Evolutionary conservation across 2,329 filamentous ascomycete species (phyloP).

Genomic region (Acrodontium crateriforme): DNA sequence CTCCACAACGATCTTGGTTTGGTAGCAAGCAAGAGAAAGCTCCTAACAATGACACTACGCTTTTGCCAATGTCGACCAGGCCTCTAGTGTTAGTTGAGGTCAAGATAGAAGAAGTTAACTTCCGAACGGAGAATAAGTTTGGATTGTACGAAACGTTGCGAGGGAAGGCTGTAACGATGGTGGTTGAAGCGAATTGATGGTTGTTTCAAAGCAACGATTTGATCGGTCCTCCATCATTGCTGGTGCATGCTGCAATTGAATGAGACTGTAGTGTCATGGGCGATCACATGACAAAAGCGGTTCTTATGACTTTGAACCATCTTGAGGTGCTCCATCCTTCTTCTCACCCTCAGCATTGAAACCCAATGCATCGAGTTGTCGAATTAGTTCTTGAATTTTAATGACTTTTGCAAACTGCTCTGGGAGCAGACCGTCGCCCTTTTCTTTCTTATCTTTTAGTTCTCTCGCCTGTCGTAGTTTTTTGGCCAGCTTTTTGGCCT

Average conservation of each 20-base stretch:
- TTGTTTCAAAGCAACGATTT: neutral
- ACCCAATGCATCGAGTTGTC: conserved; percentile 72
- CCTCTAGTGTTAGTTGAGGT: conserved; percentile 17
- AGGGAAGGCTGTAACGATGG: conserved; percentile 12
- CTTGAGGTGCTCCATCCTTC: conserved; percentile 4
- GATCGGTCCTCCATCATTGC: no score
- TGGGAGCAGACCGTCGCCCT: conserved; percentile 67
- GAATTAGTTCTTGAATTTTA: conserved; percentile 85
- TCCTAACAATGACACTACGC: conserved; percentile 1
- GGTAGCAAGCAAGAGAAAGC: conserved; percentile 11
- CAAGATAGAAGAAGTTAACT: conserved; percentile 25
- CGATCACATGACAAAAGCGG: neutral
- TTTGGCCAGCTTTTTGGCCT: conserved; percentile 81
- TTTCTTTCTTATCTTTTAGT: conserved; percentile 79
- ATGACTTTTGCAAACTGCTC: conserved; percentile 97
- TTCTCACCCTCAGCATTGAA: conserved; percentile 67
- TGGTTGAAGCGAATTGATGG: conserved; percentile 12
- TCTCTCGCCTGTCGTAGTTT: conserved; percentile 90
- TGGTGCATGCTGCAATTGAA: neutral
- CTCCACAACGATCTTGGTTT: conserved; percentile 8
- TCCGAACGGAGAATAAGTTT: conserved; percentile 30
- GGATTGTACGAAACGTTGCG: conserved; percentile 30
- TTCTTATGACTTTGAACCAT: neutral
- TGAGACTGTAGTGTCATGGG: neutral
- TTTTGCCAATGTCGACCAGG: conserved; percentile 2